phyloP scores from a whole-genome alignment of 257 asterid genomes.

The Rehmannia glutinosa region DNA sequence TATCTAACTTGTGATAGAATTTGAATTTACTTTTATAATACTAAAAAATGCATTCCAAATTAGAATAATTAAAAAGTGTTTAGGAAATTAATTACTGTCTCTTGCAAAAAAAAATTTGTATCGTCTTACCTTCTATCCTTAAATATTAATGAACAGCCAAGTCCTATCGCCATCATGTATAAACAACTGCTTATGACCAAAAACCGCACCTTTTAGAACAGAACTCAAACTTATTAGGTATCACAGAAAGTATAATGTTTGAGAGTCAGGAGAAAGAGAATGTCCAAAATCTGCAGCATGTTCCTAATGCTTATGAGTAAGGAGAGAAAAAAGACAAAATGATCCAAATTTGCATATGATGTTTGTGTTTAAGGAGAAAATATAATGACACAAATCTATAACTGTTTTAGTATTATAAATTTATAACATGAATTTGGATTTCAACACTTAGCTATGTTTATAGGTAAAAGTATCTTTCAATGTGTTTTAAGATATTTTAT shows the following conservation, averaged over 20 bases:
- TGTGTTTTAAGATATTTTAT: not conserved
- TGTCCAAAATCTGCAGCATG: not conserved
- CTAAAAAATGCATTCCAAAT: not conserved
- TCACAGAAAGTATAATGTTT: no score
- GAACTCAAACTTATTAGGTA: no score
- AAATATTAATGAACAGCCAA: not conserved
- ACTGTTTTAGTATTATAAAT: no score
- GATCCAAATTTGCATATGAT: not conserved
- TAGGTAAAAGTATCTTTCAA: no score
- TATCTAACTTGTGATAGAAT: no score
- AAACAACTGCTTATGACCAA: not conserved
- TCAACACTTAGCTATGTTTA: no score
- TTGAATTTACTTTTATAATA: no score
- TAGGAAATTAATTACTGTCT: not conserved
- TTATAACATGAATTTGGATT: no score
- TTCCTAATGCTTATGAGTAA: not conserved
- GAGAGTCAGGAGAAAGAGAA: not conserved
- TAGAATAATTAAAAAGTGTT: not conserved
- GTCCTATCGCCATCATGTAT: no score
- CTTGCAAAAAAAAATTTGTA: not conserved
- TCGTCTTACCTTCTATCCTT: not conserved
- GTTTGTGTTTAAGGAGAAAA: not conserved
- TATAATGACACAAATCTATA: no score
- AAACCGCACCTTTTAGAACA: no score
- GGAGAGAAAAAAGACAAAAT: no score